These are phyloP conservation scores for Barnettozyma sp. DNA, from an alignment of 805 yeast genomes.

Conservation along the genomic window DNA sequence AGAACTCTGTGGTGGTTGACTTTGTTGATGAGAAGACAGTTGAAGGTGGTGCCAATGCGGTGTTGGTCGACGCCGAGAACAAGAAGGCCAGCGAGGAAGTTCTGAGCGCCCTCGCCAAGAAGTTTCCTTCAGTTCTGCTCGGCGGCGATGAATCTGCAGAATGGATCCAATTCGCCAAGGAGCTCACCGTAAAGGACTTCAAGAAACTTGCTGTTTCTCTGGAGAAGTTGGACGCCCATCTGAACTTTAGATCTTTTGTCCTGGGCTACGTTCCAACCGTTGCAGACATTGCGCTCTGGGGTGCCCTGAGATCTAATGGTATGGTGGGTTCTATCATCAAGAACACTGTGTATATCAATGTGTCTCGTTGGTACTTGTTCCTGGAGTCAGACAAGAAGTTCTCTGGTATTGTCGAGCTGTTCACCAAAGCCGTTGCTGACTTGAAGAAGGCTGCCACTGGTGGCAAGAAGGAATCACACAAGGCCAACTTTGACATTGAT, in stretches of 20 bases:
- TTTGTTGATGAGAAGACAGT: constrained; percentile 69
- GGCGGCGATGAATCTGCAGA: constrained; percentile 35
- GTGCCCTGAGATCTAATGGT: constrained; percentile 86
- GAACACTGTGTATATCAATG: constrained; percentile 74
- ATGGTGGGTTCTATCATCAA: constrained; percentile 88
- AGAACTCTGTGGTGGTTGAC: constrained; percentile 49
- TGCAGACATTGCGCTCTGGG: constrained; percentile 91
- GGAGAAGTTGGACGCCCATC: constrained; percentile 73
- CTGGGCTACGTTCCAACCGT: constrained; percentile 59
- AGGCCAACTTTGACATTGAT: constrained; percentile 92
- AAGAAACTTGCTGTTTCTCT: constrained; percentile 72
- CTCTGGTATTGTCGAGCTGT: constrained; percentile 59
- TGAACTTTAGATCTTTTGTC: constrained; percentile 78
- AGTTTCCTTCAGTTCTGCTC: constrained; percentile 40
- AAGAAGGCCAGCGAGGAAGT: constrained; percentile 28
- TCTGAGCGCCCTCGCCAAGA: constrained; percentile 43
- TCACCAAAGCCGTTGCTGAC: constrained; percentile 66
- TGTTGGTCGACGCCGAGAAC: constrained; percentile 36
- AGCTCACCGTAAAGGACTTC: constrained; percentile 78
- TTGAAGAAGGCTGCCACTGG: constrained; percentile 52
- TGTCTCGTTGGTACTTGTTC: constrained; percentile 88
- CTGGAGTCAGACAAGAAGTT: constrained; percentile 62
- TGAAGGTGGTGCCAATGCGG: constrained; percentile 37
- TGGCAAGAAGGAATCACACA: constrained; percentile 75
- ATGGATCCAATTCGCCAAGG: constrained; percentile 65